Base-by-base conservation (phyloP, 2,329 filamentous ascomycete genomes). In the Colletotrichum filicis region DNA sequence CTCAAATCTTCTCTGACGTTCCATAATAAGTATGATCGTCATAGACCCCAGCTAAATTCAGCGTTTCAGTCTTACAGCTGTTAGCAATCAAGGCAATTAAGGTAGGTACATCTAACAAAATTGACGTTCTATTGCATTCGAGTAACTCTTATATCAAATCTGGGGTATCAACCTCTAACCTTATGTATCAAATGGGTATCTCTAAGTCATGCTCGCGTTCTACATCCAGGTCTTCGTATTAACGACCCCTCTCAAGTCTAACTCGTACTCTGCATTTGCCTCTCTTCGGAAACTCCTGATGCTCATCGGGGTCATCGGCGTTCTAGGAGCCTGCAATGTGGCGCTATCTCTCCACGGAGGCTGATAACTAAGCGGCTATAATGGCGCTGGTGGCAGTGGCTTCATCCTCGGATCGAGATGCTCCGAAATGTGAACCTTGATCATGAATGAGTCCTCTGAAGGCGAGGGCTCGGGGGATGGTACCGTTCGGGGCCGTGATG, bases 141-240 rank as follows among this genome's bases (percentile, higher is more conserved):
- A 22, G 7, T 22, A n/a, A 8, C 1, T 49, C 22, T 19, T n/a
- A 49, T 22, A 3, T 35, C 32, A 35, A 49, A 22, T 11, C 16
- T 22, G 42, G 42, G 42, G 19, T 49, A 49, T 49, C 8, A 49
- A 9, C 42, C 19, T 49, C 42, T 49, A 49, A 11, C 19, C 7
- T 49, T 19, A 2, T 32, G 16, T 35, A 19, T 35, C 11, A 16
- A n/a, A 11, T 19, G 61, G 61, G 61, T 53, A 63, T 53, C 22
- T 24, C 11, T 24, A n/a, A 14, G 12, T 8, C 26, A 3, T 14
- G 5, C 14, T 4, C 42, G 14, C 32, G 1, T 35, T 35, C 19
- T 73, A 73, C 66, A 70, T 66, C 66, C 66, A 70, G 19, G 56
- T 30, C 46, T 66, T 73, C 9, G 60, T 65, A 16, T 60, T 57